These are phyloP conservation scores for Boechera divaricarpa DNA, from an alignment of 345 rosid species.

Conservation along the genomic window DNA sequence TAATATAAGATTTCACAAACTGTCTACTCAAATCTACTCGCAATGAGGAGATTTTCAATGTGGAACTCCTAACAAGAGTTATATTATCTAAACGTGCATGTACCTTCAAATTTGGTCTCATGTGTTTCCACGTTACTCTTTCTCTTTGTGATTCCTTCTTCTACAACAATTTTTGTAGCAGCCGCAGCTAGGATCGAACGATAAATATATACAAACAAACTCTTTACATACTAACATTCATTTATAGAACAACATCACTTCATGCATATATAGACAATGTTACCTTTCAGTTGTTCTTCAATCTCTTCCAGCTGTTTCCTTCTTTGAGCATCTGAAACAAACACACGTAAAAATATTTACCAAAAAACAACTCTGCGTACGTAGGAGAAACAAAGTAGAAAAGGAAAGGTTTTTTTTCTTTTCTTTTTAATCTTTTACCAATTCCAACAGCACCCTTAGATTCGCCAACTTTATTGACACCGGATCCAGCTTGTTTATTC, in stretches of 20 bases:
- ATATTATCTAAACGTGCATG: no score
- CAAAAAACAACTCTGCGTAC: no score
- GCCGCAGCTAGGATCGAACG: constrained; percentile 14
- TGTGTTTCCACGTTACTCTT: background rate
- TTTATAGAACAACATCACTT: background rate
- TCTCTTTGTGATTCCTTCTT: background rate
- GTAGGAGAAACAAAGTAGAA: no score
- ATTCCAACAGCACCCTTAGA: background rate
- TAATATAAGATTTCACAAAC: no score
- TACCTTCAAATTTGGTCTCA: background rate
- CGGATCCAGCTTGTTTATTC: background rate
- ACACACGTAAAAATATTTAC: background rate
- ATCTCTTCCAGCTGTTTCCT: background rate
- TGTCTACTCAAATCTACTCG: no score
- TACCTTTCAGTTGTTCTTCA: background rate
- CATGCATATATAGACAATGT: background rate
- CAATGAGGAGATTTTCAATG: no score
- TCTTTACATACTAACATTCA: background rate
- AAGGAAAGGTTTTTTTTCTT: no score
- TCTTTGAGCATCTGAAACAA: background rate
- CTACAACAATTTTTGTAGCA: background rate
- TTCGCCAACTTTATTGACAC: background rate
- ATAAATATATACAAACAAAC: background rate
- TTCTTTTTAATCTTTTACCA: background rate
- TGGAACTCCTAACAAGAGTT: no score